A percentile compares a stretch with the other conserved stretches of the same genome.
These are phyloP conservation scores for Gaertneriomyces semiglobifer DNA, from an alignment of 192 early-diverging fungal species.

Conservation along the genomic window DNA sequence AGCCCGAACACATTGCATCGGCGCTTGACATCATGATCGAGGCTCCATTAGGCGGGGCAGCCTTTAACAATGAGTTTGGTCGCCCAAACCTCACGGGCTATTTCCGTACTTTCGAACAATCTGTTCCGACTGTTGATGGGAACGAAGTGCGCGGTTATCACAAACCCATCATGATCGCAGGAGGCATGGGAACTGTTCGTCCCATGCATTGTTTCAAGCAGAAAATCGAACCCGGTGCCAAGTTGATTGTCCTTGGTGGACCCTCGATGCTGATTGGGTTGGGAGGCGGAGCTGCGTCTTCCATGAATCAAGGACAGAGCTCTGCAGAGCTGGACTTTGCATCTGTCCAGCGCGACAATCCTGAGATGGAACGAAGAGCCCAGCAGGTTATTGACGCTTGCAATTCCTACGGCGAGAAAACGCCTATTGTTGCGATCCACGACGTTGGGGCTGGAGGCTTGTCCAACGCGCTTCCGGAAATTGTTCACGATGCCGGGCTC, in stretches of 20 bases:
- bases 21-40: conserved; percentile 97
- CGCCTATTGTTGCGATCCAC: conserved; percentile 91
- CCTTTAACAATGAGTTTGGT: conserved; percentile 99
- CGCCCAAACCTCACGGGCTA: conserved; percentile 91
- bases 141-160: conserved; percentile 91
- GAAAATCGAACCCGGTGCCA: conserved; percentile 71
- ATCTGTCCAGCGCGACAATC: conserved; percentile 98
- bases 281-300: conserved; percentile 97
- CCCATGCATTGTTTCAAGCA: conserved; percentile 86
- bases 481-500: conserved; percentile 91
- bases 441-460: conserved; percentile 99
- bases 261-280: conserved; percentile 98
- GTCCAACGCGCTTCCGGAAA: conserved; percentile 96
- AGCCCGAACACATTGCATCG: conserved; percentile 86
- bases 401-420: conserved; percentile 71
- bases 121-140: conserved; percentile 45
- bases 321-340: conserved; percentile 92
- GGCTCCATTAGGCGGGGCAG: conserved; percentile 94
- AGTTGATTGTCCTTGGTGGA: conserved; percentile 89
- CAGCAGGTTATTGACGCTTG: conserved; percentile 97
- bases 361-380: conserved; percentile 97
- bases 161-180: conserved; percentile 99
- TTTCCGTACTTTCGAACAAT: conserved; percentile 84
- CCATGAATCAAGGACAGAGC: conserved; percentile 84
- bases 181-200: conserved; percentile 91